These are phyloP conservation scores for Priceomyces carsonii DNA, from an alignment of 805 yeast species.

Conservation along the genomic window DNA sequence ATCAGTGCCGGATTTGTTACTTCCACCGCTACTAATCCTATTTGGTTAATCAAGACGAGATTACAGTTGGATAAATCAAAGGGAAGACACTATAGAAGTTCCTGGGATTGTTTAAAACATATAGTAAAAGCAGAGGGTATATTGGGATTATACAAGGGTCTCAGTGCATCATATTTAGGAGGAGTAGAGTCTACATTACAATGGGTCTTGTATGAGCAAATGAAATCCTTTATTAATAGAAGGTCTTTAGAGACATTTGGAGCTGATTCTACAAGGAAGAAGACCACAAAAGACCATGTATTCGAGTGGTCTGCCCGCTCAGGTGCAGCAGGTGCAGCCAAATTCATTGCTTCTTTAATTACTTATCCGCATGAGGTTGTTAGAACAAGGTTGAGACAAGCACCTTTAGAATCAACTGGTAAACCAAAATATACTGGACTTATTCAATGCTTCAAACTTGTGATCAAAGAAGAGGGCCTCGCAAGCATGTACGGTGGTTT, in stretches of 20 bases:
- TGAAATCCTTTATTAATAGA: slow-evolving; percentile 67
- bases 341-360: slow-evolving; percentile 85
- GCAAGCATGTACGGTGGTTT: slow-evolving; percentile 95
- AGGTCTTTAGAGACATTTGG: slow-evolving; percentile 45
- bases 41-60: slow-evolving; percentile 95
- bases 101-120: slow-evolving; percentile 78
- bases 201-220: slow-evolving; percentile 96
- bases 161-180: slow-evolving; percentile 92
- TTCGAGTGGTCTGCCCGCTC: slow-evolving; percentile 94
- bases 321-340: slow-evolving; percentile 97
- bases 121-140: slow-evolving; percentile 79
- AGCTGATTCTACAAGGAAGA: slow-evolving; percentile 22
- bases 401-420: slow-evolving; percentile 74
- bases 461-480: slow-evolving; percentile 91
- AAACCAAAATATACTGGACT: slow-evolving; percentile 87
- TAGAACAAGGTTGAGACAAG: slow-evolving; percentile 92
- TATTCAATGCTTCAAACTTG: slow-evolving; percentile 78
- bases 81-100: slow-evolving; percentile 70
- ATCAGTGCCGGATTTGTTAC: slow-evolving; percentile 92
- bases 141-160: slow-evolving; percentile 80
- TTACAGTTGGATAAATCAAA: slow-evolving; percentile 82
- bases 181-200: slow-evolving; percentile 91
- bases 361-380: slow-evolving; percentile 98
- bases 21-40: slow-evolving; percentile 95
- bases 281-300: slow-evolving; percentile 58